Percentiles rank a stretch among this genome's conserved stretches.
phyloP scores from a whole-genome alignment of 108 stramenopile species.

The Asterionellopsis glacialis region DNA sequence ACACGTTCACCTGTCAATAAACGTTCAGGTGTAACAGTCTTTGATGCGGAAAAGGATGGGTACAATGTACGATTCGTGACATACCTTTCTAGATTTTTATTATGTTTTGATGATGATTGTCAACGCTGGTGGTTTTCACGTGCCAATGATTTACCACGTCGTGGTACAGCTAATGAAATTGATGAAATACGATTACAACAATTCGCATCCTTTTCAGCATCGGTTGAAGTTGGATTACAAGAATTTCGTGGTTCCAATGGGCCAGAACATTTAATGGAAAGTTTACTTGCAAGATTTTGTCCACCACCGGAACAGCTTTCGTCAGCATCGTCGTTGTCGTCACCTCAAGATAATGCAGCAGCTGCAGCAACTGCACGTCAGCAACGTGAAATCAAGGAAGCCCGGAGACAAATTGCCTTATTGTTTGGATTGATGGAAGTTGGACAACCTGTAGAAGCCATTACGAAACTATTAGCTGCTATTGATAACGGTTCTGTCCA shows the following conservation, averaged over 20 bases:
- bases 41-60: constrained; percentile 67
- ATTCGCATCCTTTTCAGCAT: constrained; percentile 74
- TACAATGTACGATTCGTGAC: constrained; percentile 79
- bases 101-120: constrained; percentile 73
- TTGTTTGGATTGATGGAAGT: constrained; percentile 70
- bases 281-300: constrained; percentile 44
- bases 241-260: constrained; percentile 61
- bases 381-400: constrained; percentile 62
- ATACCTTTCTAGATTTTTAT: constrained; percentile 70
- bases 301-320: constrained; percentile 16
- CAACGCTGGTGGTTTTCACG: constrained; percentile 71
- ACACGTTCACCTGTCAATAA: constrained; percentile 67
- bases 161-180: constrained; percentile 46
- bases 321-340: neutral
- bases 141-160: constrained; percentile 53
- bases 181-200: constrained; percentile 51
- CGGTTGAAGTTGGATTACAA: constrained; percentile 77
- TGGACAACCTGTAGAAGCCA: constrained; percentile 65
- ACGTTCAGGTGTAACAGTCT: constrained; percentile 71
- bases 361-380: constrained; percentile 10
- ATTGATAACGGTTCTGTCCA: constrained; percentile 71
- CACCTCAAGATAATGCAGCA: neutral
- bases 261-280: constrained; percentile 36
- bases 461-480: constrained; percentile 60
- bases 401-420: constrained; percentile 74